A percentile compares a stretch with the other conserved stretches of the same genome.
phyloP scores from a whole-genome alignment of 768 basidiomycete genomes.

The Plicaturopsis crispa region DNA sequence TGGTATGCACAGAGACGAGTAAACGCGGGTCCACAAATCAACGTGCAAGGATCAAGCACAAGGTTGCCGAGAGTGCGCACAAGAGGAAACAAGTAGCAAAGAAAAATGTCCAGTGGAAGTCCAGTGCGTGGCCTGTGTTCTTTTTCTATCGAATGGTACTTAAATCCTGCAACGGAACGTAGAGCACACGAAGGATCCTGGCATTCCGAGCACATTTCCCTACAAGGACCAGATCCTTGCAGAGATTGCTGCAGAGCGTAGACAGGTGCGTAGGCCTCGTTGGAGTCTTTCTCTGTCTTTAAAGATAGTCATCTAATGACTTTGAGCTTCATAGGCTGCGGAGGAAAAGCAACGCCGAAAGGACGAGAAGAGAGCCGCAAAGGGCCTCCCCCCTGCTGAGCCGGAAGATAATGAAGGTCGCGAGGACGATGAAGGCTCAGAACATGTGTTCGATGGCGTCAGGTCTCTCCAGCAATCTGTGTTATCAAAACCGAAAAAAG shows the following conservation, averaged over 20 bases:
- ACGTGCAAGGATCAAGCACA: constrained; percentile 65
- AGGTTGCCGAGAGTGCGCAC: constrained; percentile 68
- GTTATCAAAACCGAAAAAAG: constrained; percentile 25
- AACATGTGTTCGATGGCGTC: constrained; percentile 37
- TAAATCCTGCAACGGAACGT: constrained; percentile 4
- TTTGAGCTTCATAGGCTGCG: constrained; percentile 40
- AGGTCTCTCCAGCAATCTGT: constrained; percentile 37
- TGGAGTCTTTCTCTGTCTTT: not conserved
- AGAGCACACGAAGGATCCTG: constrained; percentile 86
- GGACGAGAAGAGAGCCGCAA: constrained; percentile 49
- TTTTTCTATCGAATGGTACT: not conserved
- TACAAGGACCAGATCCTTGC: constrained; percentile 93
- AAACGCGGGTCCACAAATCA: constrained; percentile 71
- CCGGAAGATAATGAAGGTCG: constrained; percentile 20
- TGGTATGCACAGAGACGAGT: constrained; percentile 60
- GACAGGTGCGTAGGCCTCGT: constrained; percentile 40
- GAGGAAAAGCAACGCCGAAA: constrained; percentile 68
- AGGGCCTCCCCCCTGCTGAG: constrained; percentile 13
- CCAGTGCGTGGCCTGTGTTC: constrained; percentile 46
- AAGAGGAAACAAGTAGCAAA: constrained; percentile 71
- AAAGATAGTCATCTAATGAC: not conserved
- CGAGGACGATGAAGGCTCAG: constrained; percentile 18
- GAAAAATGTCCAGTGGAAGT: constrained; percentile 83
- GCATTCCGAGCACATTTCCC: constrained; percentile 89
- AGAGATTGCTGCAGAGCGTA: constrained; percentile 77